These are phyloP conservation scores for Podospora sp. DNA, from an alignment of 495 filamentous ascomycete species.

Conservation along the genomic window DNA sequence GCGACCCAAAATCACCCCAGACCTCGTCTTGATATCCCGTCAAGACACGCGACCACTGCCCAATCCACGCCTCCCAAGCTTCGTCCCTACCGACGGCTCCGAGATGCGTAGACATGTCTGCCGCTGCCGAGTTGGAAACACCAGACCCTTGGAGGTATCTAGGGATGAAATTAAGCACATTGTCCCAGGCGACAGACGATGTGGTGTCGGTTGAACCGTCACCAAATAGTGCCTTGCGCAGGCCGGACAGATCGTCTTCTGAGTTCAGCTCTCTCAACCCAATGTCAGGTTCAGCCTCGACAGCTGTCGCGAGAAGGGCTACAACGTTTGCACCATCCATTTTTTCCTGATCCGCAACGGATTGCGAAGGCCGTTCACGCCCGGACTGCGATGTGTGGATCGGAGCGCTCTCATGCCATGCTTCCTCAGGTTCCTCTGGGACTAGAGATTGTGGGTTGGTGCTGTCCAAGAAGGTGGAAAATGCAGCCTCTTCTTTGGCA, in stretches of 20 bases:
- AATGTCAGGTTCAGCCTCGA: constrained; percentile 30
- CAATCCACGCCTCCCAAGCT: constrained; percentile 49
- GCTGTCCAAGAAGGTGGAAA: constrained; percentile 48
- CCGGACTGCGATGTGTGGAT: not conserved
- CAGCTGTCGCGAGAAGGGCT: constrained; percentile 37
- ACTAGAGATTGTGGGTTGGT: constrained; percentile 16
- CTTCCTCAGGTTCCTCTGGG: not conserved
- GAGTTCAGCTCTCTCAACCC: constrained; percentile 23
- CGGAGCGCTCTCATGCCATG: not conserved
- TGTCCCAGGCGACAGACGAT: constrained; percentile 39
- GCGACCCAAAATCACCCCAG: constrained; percentile 71
- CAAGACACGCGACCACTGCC: constrained; percentile 64
- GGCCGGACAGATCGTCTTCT: constrained; percentile 26
- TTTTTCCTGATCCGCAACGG: constrained; percentile 40
- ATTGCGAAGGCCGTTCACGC: not conserved
- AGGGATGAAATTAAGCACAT: constrained; percentile 48
- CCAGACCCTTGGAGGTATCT: constrained; percentile 28
- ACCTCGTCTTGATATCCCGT: constrained; percentile 74
- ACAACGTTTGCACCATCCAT: constrained; percentile 51
- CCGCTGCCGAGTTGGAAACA: constrained; percentile 12
- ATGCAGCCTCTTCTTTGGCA: constrained; percentile 42
- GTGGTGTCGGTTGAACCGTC: constrained; percentile 18
- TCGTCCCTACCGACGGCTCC: constrained; percentile 42
- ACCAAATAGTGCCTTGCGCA: constrained; percentile 42
- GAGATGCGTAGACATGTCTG: constrained; percentile 29